Evolutionary conservation across 2,329 filamentous ascomycete species (phyloP).

Genomic region (Lasiodiplodia gonubiensis): DNA sequence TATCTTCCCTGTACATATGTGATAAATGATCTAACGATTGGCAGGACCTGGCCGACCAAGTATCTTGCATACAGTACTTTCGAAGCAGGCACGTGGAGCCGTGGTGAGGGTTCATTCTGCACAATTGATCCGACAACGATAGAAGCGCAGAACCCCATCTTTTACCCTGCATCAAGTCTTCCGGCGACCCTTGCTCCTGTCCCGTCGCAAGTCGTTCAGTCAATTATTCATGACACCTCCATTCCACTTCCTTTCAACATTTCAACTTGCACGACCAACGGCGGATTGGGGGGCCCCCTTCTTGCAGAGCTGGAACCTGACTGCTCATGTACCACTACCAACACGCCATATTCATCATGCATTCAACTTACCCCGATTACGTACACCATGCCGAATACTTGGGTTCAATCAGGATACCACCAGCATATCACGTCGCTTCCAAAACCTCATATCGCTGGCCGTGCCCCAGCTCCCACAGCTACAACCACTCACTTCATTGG

Average conservation of each 20-base stretch:
- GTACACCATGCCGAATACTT: not conserved
- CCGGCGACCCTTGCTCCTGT: not conserved
- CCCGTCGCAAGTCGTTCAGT: not conserved
- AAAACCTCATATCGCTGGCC: too few relatives aligned
- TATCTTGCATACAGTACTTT: not conserved
- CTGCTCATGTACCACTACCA: not conserved
- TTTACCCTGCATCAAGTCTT: not conserved
- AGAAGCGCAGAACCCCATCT: not conserved
- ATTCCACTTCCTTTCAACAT: not conserved
- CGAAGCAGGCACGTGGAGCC: not conserved
- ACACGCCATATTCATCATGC: not conserved
- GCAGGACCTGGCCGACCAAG: not conserved
- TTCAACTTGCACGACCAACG: not conserved
- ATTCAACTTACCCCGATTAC: not conserved
- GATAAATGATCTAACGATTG: not conserved
- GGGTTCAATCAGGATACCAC: not conserved
- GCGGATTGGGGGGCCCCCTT: too few relatives aligned
- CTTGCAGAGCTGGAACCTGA: rapidly evolving
- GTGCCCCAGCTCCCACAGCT: too few relatives aligned
- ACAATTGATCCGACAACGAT: not conserved
- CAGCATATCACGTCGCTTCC: too few relatives aligned
- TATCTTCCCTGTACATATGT: not conserved
- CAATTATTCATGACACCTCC: not conserved
- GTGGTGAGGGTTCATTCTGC: not conserved
- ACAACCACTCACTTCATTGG: too few relatives aligned